Conservation (phyloP, 2,329 filamentous ascomycete genomes). For the Microdochium paspali region DNA sequence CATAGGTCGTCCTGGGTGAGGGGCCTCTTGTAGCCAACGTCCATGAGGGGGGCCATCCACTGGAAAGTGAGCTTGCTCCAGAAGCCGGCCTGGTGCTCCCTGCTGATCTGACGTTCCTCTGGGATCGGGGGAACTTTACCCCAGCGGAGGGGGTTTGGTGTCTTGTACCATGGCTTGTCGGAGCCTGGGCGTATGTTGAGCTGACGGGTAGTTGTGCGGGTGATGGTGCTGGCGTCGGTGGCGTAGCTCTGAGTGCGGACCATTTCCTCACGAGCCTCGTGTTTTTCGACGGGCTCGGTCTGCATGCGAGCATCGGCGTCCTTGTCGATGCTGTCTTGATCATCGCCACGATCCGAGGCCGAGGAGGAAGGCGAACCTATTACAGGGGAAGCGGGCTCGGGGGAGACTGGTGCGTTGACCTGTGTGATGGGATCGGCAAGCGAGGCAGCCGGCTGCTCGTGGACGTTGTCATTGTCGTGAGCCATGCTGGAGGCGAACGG, state of each 20-base stretch:
- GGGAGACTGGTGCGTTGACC: slow-evolving; percentile 6
- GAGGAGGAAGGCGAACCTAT: neutral
- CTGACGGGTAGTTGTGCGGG: slow-evolving; percentile 28
- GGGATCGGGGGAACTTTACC: slow-evolving; percentile 46
- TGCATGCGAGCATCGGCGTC: slow-evolving; percentile 16
- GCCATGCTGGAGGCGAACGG: slow-evolving; percentile 12
- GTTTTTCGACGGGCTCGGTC: slow-evolving; percentile 16
- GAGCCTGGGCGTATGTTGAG: slow-evolving; percentile 14
- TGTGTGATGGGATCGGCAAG: slow-evolving; percentile 13
- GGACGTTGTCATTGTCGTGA: slow-evolving; percentile 9
- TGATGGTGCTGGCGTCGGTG: slow-evolving; percentile 40
- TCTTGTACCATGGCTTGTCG: slow-evolving; percentile 54
- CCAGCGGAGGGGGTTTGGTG: slow-evolving; percentile 53
- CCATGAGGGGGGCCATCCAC: slow-evolving; percentile 88
- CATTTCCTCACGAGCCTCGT: slow-evolving; percentile 21
- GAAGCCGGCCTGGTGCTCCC: slow-evolving; percentile 64
- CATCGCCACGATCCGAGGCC: neutral
- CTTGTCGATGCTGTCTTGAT: slow-evolving; percentile 8
- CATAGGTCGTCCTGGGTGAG: slow-evolving; percentile 83
- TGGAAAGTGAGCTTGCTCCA: slow-evolving; percentile 73
- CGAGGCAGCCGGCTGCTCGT: slow-evolving; percentile 14
- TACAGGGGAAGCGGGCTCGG: neutral
- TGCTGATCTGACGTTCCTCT: slow-evolving; percentile 41
- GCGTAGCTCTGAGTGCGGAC: slow-evolving; percentile 39
- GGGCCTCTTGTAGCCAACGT: slow-evolving; percentile 72